Evolutionary conservation across 1,139 yeast genomes (phyloP), one percentile per base, ranked within the genome.

Genomic region (Hyphopichia pseudoburtonii): DNA sequence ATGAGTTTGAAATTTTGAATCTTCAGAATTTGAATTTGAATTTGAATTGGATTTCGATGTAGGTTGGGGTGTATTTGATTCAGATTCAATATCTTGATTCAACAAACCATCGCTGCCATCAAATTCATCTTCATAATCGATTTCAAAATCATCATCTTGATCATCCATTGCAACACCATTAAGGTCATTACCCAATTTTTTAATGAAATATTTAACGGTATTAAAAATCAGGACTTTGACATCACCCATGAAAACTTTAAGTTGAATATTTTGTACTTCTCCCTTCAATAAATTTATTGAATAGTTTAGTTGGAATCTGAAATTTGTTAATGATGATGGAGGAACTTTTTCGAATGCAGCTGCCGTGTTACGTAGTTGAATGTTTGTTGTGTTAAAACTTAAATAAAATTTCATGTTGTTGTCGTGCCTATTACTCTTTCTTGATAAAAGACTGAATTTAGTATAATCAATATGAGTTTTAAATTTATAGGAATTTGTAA

Each of bases 161-260:
- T 17, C 23, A 17, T 28, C 22, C 3, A 26, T 18, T 15, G 17
- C 17, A 8, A 21, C 9, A 12, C 14, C 25, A 14, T 30, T 18
- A 30, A 5, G 8, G 5, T 18, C 23, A 7, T 25, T 32, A 17
- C 29, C 29, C 14, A 32, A n/a, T 25, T 32, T 25, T 24, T 18
- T 32, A 10, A 32, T 32, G 3, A 25, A 14, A 24, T 17, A 32
- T 10, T 26, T 25, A 14, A 32, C 25, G 3, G 32, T 28, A 37
- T 57, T 55, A 44, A 65, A 68, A 1, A 57, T 49, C 51, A 57
- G 58, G 3, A 61, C 37, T 23, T 46, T 49, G 23, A 59, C 45
- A 25, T 64, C 65, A 37, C 63, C 66, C 3, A 56, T 45, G 37
- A 58, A 56, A 2, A 60, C 30, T 32, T 59, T 52, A 17, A 56